These are phyloP conservation scores for Russula vinacea DNA, from an alignment of 768 basidiomycete species.

Conservation along the genomic window DNA sequence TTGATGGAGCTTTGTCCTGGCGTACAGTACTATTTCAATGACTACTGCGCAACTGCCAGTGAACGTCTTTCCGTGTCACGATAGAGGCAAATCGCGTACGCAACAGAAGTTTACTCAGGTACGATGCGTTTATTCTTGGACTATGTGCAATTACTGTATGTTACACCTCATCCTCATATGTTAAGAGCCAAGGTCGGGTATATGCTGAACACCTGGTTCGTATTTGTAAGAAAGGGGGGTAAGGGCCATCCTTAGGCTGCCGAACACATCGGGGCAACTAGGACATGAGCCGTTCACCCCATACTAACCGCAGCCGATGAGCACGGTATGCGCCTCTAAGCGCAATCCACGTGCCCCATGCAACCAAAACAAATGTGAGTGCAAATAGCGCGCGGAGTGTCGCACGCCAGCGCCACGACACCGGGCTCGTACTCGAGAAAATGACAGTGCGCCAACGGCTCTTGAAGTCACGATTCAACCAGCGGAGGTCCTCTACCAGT, in stretches of 20 bases:
- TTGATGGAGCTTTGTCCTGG: too few species aligned
- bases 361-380: conserved; percentile 53
- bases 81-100: not conserved
- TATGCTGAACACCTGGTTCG: not conserved
- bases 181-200: conserved; percentile 11
- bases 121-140: not conserved
- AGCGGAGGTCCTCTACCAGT: conserved; percentile 62
- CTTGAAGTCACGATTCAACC: conserved; percentile 79
- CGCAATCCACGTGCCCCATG: conserved; percentile 58
- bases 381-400: conserved; percentile 47
- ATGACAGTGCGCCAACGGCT: conserved; percentile 70
- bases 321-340: conserved; percentile 68
- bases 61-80: too few species aligned
- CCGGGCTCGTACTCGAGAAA: conserved; percentile 69
- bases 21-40: too few species aligned
- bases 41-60: too few species aligned
- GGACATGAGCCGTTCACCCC: conserved; percentile 78
- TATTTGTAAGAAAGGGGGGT: not conserved
- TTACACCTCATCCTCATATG: conserved; percentile 12
- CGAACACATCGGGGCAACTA: conserved; percentile 35
- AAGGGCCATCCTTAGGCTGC: not conserved
- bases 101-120: not conserved
- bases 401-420: conserved; percentile 67
- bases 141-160: conserved; percentile 1
- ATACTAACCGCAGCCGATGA: conserved; percentile 72